Evolutionary conservation across 1,284 basidiomycete species (phyloP).

Genomic region (Pseudozyma thailandica): DNA sequence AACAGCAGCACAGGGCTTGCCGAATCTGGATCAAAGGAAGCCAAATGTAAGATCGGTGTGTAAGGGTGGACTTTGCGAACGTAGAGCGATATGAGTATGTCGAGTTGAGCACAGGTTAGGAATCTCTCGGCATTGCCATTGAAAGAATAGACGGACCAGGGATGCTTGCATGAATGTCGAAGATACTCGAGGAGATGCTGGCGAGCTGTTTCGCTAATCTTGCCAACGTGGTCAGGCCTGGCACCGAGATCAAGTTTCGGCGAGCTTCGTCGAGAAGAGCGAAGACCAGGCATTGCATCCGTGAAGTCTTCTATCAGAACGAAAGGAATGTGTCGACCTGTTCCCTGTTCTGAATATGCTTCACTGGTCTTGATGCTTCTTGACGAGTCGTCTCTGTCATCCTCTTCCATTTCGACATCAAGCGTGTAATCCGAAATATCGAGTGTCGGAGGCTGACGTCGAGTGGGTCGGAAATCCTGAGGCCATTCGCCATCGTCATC

Average conservation of each 20-base stretch:
- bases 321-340: conserved; percentile 8
- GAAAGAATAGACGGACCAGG: conserved; percentile 28
- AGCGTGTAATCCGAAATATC: conserved; percentile 11
- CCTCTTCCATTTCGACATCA: conserved; percentile 3
- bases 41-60: conserved; percentile 11
- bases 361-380: conserved; percentile 1
- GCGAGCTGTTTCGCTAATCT: conserved; percentile 9
- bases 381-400: neutral
- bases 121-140: conserved; percentile 7
- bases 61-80: conserved; percentile 18
- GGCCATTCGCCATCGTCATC: conserved; percentile 18
- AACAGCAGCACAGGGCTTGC: conserved; percentile 15
- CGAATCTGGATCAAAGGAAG: conserved; percentile 16
- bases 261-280: neutral
- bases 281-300: neutral
- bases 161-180: conserved; percentile 23
- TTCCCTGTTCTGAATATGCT: neutral
- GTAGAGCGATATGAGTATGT: conserved; percentile 17
- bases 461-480: conserved; percentile 15
- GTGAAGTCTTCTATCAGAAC: conserved; percentile 16
- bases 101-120: conserved; percentile 13
- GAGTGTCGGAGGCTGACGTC: conserved; percentile 17
- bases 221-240: neutral
- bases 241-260: neutral
- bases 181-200: conserved; percentile 18